Evolutionary conservation across 2,329 filamentous ascomycete species (phyloP).

Genomic region (Ophiostoma australiae): DNA sequence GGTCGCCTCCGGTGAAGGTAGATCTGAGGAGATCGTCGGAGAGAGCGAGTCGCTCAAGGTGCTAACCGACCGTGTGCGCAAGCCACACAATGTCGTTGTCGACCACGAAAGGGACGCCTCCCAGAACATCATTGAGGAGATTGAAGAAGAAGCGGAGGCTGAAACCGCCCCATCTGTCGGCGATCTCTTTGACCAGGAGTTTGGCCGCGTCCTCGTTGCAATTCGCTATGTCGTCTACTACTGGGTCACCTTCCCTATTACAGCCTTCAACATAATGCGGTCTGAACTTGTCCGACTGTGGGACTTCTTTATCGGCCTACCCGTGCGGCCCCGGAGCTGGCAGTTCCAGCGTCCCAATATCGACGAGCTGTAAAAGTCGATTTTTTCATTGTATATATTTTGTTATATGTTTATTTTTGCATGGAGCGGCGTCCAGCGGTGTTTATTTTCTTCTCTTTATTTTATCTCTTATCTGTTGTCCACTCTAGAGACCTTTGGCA

Average conservation of each 20-base stretch:
- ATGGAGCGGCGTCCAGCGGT: conserved; percentile 15
- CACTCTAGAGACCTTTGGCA: not conserved
- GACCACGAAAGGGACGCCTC: conserved; percentile 33
- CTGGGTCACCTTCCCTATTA: conserved; percentile 65
- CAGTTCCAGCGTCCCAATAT: conserved; percentile 41
- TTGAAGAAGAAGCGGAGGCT: conserved; percentile 31
- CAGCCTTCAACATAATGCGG: conserved; percentile 45
- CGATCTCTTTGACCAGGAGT: conserved; percentile 61
- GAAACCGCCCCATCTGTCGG: conserved; percentile 40
- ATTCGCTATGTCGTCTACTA: conserved; percentile 61
- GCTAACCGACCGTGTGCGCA: conserved; percentile 38
- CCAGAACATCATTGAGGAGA: conserved; percentile 34
- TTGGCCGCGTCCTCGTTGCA: conserved; percentile 56
- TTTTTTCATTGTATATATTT: not conserved
- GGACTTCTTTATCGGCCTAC: conserved; percentile 50
- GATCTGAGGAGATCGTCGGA: conserved; percentile 30
- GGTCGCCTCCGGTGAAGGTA: conserved; percentile 38
- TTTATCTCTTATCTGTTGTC: not conserved
- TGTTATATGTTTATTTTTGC: not conserved
- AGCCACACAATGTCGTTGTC: conserved; percentile 41
- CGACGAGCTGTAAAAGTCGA: conserved; percentile 41
- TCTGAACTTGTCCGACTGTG: conserved; percentile 45
- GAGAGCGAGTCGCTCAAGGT: conserved; percentile 23
- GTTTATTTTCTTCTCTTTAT: not conserved
- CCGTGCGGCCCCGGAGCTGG: conserved; percentile 47